Evolutionary conservation across 2,329 filamentous ascomycete species (phyloP).

Genomic region (Fusarium algeriense): DNA sequence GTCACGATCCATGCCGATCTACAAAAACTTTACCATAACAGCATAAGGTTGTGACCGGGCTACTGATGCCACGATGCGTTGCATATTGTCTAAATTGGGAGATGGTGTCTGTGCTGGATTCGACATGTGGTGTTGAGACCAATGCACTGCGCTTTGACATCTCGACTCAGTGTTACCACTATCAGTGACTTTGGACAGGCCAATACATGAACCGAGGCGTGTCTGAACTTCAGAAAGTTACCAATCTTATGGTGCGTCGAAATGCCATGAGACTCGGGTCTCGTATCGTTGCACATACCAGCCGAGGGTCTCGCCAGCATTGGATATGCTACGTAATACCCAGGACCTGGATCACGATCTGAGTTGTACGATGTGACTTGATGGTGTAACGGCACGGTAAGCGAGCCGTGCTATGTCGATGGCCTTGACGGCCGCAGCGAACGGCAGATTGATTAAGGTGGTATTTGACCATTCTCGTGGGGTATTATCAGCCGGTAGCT

Average conservation of each 20-base stretch:
- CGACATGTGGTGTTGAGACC: background rate
- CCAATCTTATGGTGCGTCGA: slow-evolving; percentile 9
- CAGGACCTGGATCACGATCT: slow-evolving; percentile 17
- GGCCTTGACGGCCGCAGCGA: background rate
- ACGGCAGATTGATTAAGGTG: slow-evolving; percentile 9
- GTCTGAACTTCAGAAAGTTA: background rate
- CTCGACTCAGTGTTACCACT: slow-evolving; percentile 1
- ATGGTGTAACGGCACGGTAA: slow-evolving; percentile 23
- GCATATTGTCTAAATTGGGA: slow-evolving; percentile 26
- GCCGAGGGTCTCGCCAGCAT: slow-evolving; percentile 4
- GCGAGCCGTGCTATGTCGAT: slow-evolving; percentile 18
- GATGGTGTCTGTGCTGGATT: slow-evolving; percentile 14
- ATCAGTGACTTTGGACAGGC: background rate
- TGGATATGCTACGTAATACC: slow-evolving; percentile 16
- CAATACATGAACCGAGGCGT: slow-evolving; percentile 5
- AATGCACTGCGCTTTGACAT: slow-evolving; percentile 15
- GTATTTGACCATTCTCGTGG: slow-evolving; percentile 4
- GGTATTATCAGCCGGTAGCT: background rate
- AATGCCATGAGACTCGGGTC: slow-evolving; percentile 9
- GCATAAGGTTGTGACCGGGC: slow-evolving; percentile 12
- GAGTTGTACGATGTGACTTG: slow-evolving; percentile 31
- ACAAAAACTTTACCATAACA: background rate
- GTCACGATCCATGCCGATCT: slow-evolving; percentile 32
- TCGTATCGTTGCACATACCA: slow-evolving; percentile 3
- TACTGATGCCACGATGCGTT: slow-evolving; percentile 11